These are phyloP conservation scores for Solanum sejunctum DNA, from an alignment of 257 asterid genomes.

Conservation along the genomic window DNA sequence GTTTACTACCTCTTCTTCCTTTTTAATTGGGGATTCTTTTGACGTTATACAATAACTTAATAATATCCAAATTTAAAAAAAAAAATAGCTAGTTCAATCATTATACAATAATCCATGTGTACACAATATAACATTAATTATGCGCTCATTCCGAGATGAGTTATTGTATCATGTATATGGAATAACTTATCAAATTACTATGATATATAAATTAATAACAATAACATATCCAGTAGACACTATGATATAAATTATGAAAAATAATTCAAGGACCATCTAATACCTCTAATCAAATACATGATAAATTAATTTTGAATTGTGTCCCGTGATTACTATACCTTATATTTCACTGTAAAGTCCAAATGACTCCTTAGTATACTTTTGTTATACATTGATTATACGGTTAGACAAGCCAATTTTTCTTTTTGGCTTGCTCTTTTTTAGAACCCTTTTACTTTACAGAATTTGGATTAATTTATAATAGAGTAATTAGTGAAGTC, in stretches of 20 bases:
- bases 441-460: not conserved
- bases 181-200: too few species aligned
- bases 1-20: not conserved
- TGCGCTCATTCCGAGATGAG: not conserved
- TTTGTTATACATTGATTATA: not conserved
- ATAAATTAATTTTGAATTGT: too few species aligned
- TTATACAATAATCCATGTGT: not conserved
- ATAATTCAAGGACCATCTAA: too few species aligned
- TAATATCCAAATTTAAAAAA: not conserved
- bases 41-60: not conserved
- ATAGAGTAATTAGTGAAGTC: not conserved
- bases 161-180: too few species aligned
- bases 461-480: not conserved
- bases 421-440: not conserved
- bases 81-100: not conserved
- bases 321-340: too few species aligned
- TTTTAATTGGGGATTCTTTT: not conserved
- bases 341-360: too few species aligned
- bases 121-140: not conserved
- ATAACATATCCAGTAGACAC: too few species aligned
- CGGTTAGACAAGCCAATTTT: not conserved
- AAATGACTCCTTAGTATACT: not conserved
- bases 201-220: too few species aligned
- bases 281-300: too few species aligned
- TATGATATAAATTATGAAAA: too few species aligned